Evolutionary conservation across 805 yeast species (phyloP).

Genomic region (Starmerella tilneyi): DNA sequence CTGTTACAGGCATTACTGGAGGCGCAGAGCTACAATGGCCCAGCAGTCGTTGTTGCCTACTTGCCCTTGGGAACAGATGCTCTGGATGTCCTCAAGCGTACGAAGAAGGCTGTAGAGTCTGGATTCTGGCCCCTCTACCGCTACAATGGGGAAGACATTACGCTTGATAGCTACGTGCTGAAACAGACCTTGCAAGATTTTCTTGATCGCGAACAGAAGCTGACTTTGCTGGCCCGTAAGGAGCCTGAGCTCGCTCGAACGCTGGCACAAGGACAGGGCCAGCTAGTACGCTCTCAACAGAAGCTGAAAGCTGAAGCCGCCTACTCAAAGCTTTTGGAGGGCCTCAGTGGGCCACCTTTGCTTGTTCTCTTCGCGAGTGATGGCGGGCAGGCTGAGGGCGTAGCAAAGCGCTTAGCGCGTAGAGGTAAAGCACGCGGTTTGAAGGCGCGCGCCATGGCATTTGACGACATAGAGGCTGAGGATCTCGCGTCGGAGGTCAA

Average conservation of each 20-base stretch:
- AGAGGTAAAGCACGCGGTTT: constrained; percentile 75
- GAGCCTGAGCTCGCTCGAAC: constrained; percentile 71
- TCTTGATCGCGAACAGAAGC: constrained; percentile 79
- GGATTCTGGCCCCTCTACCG: constrained; percentile 97
- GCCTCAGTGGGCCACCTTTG: constrained; percentile 84
- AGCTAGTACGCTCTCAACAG: constrained; percentile 50
- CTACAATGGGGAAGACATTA: constrained; percentile 57
- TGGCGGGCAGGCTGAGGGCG: constrained; percentile 75
- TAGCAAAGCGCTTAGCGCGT: constrained; percentile 68
- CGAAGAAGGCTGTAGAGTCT: constrained; percentile 78
- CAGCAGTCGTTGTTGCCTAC: constrained; percentile 83
- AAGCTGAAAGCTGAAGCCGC: constrained; percentile 64
- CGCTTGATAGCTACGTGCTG: constrained; percentile 73
- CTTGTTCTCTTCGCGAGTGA: constrained; percentile 82
- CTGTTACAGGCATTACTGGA: constrained; percentile 78
- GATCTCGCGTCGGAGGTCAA: constrained; percentile 63
- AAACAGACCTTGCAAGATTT: constrained; percentile 67
- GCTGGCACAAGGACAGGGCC: constrained; percentile 52
- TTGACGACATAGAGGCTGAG: constrained; percentile 55
- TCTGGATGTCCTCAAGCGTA: constrained; percentile 66
- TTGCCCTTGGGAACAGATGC: constrained; percentile 66
- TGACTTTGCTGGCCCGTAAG: constrained; percentile 60
- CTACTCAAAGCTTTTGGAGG: constrained; percentile 64
- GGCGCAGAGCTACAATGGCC: constrained; percentile 83
- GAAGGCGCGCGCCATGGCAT: constrained; percentile 51